phyloP scores from a whole-genome alignment of 305 asterid species.

The Solanum hybrid region DNA sequence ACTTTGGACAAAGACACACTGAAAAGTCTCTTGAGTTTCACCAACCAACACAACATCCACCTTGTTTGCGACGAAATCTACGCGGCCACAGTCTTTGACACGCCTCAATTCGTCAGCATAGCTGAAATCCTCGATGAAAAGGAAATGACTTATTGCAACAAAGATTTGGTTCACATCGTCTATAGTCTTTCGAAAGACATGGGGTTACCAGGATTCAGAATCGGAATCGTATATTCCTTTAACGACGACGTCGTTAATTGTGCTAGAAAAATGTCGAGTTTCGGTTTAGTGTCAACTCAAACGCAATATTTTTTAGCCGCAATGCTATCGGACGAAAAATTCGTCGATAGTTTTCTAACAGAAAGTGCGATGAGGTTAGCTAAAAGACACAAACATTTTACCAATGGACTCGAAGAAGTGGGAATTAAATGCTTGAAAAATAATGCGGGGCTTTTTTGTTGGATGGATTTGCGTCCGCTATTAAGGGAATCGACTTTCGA shows the following conservation, averaged over 20 bases:
- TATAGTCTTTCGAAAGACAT: conserved; percentile 32
- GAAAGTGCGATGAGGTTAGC: conserved; percentile 21
- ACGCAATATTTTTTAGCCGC: conserved; percentile 23
- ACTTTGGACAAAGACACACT: conserved; percentile 33
- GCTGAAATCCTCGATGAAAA: conserved; percentile 43
- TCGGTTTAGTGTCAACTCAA: conserved; percentile 27
- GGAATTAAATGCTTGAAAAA: conserved; percentile 20
- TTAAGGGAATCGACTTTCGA: conserved; percentile 5
- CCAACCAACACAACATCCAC: conserved; percentile 43
- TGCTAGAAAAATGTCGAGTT: conserved; percentile 32
- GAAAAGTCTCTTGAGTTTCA: conserved; percentile 31
- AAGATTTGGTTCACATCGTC: conserved; percentile 29
- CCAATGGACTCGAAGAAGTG: conserved; percentile 13
- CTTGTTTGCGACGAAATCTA: conserved; percentile 79
- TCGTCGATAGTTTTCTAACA: conserved; percentile 1
- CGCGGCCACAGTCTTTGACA: conserved; percentile 67
- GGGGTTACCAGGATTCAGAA: conserved; percentile 31
- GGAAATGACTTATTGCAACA: conserved; percentile 18
- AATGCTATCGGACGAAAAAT: conserved; percentile 18
- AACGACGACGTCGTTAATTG: conserved; percentile 17
- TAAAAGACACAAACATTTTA: conserved; percentile 14
- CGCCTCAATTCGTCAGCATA: conserved; percentile 52
- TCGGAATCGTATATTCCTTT: conserved; percentile 28
- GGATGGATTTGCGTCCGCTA: conserved; percentile 30
- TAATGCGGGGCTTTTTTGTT: conserved; percentile 24